A percentile compares a stretch with the other conserved stretches of the same genome.
Conservation (phyloP, 1,139 yeast species). For the Diutina siamensis region DNA sequence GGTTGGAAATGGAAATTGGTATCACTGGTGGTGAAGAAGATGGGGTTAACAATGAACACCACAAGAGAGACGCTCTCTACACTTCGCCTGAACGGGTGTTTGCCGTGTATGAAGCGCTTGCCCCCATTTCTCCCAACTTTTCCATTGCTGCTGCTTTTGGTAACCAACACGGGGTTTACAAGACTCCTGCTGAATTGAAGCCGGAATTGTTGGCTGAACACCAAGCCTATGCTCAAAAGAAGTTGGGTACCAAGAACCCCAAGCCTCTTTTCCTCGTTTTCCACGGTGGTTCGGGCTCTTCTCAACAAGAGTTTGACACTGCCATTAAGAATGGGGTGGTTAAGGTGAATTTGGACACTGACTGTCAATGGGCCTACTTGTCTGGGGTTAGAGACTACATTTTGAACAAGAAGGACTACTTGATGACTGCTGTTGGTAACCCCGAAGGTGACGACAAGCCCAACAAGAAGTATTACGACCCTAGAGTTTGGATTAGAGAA, state of each 20-base stretch:
- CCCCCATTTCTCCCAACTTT: conserved; percentile 93
- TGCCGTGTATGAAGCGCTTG: conserved; percentile 79
- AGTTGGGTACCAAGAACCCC: conserved; percentile 39
- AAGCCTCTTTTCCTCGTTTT: conserved; percentile 93
- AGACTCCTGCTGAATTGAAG: conserved; percentile 89
- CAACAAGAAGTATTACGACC: conserved; percentile 98
- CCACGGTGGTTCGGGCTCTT: conserved; percentile 99
- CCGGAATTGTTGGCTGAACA: conserved; percentile 95
- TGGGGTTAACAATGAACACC: conserved; percentile 98
- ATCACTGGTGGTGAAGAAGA: conserved; percentile 99
- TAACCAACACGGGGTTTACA: conserved; percentile 99
- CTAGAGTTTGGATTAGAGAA: conserved; percentile 99
- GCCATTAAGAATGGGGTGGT: conserved; percentile 93
- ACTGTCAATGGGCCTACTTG: conserved; percentile 97
- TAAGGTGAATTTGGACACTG: conserved; percentile 98
- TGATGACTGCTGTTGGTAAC: conserved; percentile 86
- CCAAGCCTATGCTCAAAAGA: conserved; percentile 72
- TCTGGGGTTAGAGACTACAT: conserved; percentile 95
- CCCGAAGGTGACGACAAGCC: conserved; percentile 99
- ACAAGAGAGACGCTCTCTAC: conserved; percentile 77
- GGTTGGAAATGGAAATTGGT: conserved; percentile 99
- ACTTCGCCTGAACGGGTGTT: conserved; percentile 94
- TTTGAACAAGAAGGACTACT: conserved; percentile 90
- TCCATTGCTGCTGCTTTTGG: conserved; percentile 99
- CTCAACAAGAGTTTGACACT: conserved; percentile 81